These are phyloP conservation scores for Euphorbia peplus DNA, from an alignment of 345 rosid species.

Conservation along the genomic window DNA sequence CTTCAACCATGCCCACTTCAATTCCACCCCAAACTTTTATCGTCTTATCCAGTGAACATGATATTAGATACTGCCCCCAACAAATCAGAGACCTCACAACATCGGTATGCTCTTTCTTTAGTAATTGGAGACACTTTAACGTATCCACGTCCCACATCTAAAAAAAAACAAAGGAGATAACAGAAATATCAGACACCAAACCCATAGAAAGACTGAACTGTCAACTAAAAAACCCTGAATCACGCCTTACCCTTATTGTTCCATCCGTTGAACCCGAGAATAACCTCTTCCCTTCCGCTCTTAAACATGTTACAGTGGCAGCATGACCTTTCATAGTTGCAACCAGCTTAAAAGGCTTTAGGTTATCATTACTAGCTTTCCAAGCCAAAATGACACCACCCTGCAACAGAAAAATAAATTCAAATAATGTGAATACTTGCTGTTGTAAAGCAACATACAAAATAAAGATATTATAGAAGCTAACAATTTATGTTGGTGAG, in stretches of 20 bases:
- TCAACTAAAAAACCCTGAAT: too few relatives aligned
- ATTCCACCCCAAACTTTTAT: conserved; percentile 49
- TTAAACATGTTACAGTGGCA: conserved; percentile 35
- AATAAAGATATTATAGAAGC: too few relatives aligned
- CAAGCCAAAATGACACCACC: conserved; percentile 49
- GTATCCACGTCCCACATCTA: conserved; percentile 57
- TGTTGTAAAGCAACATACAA: too few relatives aligned
- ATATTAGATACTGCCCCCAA: conserved; percentile 50
- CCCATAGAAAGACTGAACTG: too few relatives aligned
- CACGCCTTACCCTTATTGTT: conserved; percentile 50
- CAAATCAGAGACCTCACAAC: conserved; percentile 56
- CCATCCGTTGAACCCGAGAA: conserved; percentile 52
- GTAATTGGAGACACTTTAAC: conserved; percentile 34
- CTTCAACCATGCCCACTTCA: conserved; percentile 23
- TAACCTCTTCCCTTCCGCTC: conserved; percentile 28
- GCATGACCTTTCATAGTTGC: conserved; percentile 38
- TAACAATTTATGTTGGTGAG: too few relatives aligned
- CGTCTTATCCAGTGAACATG: conserved; percentile 57
- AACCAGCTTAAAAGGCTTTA: conserved; percentile 35
- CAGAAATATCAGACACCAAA: too few relatives aligned
- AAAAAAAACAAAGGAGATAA: too few relatives aligned
- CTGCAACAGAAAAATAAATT: too few relatives aligned
- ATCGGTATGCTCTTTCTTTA: conserved; percentile 43
- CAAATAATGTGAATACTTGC: too few relatives aligned
- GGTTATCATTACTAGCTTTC: conserved; percentile 33